Base-by-base conservation (phyloP, 345 rosid genomes). In the Triadica sebifera region DNA sequence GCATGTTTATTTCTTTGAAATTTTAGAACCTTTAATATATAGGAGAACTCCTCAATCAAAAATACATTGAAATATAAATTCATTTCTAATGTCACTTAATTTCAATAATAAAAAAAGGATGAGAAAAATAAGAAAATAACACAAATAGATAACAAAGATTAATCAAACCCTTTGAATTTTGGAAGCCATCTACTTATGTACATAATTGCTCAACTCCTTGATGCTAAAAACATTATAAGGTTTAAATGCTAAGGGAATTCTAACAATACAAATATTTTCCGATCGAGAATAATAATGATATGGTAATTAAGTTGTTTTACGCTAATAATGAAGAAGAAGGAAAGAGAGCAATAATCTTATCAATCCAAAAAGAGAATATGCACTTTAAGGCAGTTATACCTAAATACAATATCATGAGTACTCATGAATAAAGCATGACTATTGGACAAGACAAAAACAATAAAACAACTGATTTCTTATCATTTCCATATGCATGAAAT, bases 401-500 rank as follows among this genome's bases (percentile, higher is more conserved):
- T 13, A 64, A 65, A 62, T 5, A 22, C 47, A 68, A 20, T 25
- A n/a, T n/a, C n/a, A n/a, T n/a, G n/a, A n/a, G n/a, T 2, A 29
- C 34, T 66, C 77, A 79, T 69, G 74, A 60, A 22, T 38, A 73
- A 61, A 74, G 79, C 81, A 55, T 77, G 85, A 66, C 50, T 6
- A 22, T 29, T 45, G 25, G 64, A 45, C 74, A 62, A 45, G 69
- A 77, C 55, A 74, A 74, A 49, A 15, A 8, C 1, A n/a, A n/a
- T 6, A 61, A 53, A 55, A 39, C 56, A 55, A 29, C 7, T 24
- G 7, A 0, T 55, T 16, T n/a, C 63, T 8, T 66, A 41, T 16
- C 46, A 72, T 49, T 51, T 24, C 16, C 66, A 58, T 16, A 59
- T 71, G 25, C 29, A 59, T 34, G 59, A 45, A 58, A 25, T 20